Base-by-base conservation (phyloP, 202 grass and related monocot species). In the Panicum hallii region DNA sequence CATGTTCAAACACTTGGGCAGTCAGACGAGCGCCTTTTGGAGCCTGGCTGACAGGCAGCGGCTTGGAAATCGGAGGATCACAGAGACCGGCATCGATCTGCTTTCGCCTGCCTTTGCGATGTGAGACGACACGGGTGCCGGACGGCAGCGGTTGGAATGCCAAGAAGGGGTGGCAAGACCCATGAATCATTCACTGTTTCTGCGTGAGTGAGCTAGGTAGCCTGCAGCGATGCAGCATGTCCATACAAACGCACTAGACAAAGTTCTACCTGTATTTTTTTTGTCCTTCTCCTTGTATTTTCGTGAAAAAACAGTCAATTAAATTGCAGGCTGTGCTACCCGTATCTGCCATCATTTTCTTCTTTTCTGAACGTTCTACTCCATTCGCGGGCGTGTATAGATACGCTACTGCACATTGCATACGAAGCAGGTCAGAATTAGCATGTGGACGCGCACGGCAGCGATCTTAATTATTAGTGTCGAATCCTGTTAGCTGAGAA, bases 211-310 rank as follows among this genome's bases (percentile, higher is more conserved):
- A 38, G 3, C 36, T 38, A 79, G 30, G 32, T 61, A 42, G n/a
- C 8, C 20, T 58, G 8, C n/a, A 23, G 14, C 14, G 49, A 17
- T 54, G 50, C 56, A 26, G 57, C 17, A 85, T 50, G 55, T 40
- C 26, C 75, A 80, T 55, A 46, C 84, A 86, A 74, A 58, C 69
- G 57, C 69, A 56, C 40, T 11, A 48, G 85, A 68, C 85, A 68
- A 53, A 72, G 62, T 14, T 77, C 32, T 53, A 44, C 43, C 43
- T 26, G 38, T 41, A 68, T 41, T 9, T 19, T 19, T 68, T 19
- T 9, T 10, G 49, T 63, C 45, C 23, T 7, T 67, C 9, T 41
- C 32, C 47, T 23, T 41, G 6, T 53, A 9, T 22, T 4, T 50
- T 50, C 2, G 43, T 9, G 45, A 56, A 32, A 26, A 2, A 63